phyloP scores from a whole-genome alignment of 2,329 filamentous ascomycete species.

The Neonectria faginata region DNA sequence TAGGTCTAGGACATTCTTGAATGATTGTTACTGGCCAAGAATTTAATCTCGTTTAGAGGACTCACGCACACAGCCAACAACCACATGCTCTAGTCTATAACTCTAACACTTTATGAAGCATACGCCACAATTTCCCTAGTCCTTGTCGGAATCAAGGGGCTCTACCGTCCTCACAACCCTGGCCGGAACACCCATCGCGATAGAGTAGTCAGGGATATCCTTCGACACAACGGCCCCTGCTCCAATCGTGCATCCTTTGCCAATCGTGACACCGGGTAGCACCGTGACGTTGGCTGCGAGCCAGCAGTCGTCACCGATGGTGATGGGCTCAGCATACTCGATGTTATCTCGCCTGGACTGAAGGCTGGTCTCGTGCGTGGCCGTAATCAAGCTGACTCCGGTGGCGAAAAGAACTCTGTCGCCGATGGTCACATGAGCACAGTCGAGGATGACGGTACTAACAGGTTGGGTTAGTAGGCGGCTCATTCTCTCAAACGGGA shows the following conservation, averaged over 20 bases:
- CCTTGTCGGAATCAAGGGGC: not conserved
- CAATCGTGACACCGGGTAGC: conserved; percentile 82
- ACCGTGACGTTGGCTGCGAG: conserved; percentile 78
- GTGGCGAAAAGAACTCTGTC: conserved; percentile 25
- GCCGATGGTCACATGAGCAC: conserved; percentile 3
- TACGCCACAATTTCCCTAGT: not conserved
- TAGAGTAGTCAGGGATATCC: conserved; percentile 24
- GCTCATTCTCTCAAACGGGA: too few species aligned
- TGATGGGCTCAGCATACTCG: conserved; percentile 63
- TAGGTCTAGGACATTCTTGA: too few species aligned
- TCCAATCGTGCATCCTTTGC: conserved; percentile 78
- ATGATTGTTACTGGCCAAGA: too few species aligned
- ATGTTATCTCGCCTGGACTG: conserved; percentile 4
- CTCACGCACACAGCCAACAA: too few species aligned
- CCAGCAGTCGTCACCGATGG: conserved; percentile 85
- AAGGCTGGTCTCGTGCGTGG: conserved; percentile 3
- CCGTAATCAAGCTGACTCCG: conserved; percentile 18
- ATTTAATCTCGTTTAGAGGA: too few species aligned
- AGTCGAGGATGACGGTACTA: not conserved
- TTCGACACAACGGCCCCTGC: conserved; percentile 88
- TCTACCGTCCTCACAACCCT: not conserved
- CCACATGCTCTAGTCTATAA: too few species aligned
- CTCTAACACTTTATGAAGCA: too few species aligned
- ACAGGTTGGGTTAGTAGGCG: too few species aligned
- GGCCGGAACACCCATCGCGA: conserved; percentile 2